These are phyloP conservation scores for Nothophytophthora sp. DNA, from an alignment of 352 stramenopile species.

Conservation along the genomic window DNA sequence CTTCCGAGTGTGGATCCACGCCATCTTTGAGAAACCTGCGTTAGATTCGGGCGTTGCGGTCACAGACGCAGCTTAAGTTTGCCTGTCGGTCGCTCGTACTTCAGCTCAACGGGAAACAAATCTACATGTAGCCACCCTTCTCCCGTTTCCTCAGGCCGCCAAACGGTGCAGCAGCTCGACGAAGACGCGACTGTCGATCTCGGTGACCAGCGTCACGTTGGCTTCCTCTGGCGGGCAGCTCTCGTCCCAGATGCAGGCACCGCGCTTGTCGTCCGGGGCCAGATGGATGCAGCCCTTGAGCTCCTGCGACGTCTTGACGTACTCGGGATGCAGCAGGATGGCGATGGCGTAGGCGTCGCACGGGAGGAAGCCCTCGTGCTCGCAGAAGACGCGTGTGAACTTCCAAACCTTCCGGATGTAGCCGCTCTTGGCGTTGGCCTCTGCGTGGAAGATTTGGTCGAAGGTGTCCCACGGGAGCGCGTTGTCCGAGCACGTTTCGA, in stretches of 20 bases:
- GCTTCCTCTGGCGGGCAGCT: conserved; percentile 31
- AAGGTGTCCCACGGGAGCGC: conserved; percentile 62
- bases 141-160: conserved; percentile 25
- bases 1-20: conserved; percentile 89
- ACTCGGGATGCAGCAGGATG: conserved; percentile 55
- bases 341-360: conserved; percentile 80
- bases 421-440: conserved; percentile 28
- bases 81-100: no score
- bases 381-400: conserved; percentile 49
- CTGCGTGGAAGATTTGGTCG: conserved; percentile 62
- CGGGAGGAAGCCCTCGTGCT: conserved; percentile 51
- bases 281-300: conserved; percentile 63
- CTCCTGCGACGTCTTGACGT: conserved; percentile 42
- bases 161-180: conserved; percentile 57
- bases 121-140: no score
- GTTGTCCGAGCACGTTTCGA: conserved; percentile 68
- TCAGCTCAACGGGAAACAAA: no score
- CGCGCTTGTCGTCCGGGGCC: conserved; percentile 51
- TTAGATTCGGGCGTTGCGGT: no score
- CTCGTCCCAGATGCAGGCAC: conserved; percentile 52
- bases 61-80: conserved; percentile 4
- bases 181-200: conserved; percentile 62
- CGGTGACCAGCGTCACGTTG: conserved; percentile 70
- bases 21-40: conserved; percentile 86
- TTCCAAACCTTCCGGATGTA: conserved; percentile 72